These are phyloP conservation scores for Sicyos edulis DNA, from an alignment of 306 rosid genomes.

Conservation along the genomic window DNA sequence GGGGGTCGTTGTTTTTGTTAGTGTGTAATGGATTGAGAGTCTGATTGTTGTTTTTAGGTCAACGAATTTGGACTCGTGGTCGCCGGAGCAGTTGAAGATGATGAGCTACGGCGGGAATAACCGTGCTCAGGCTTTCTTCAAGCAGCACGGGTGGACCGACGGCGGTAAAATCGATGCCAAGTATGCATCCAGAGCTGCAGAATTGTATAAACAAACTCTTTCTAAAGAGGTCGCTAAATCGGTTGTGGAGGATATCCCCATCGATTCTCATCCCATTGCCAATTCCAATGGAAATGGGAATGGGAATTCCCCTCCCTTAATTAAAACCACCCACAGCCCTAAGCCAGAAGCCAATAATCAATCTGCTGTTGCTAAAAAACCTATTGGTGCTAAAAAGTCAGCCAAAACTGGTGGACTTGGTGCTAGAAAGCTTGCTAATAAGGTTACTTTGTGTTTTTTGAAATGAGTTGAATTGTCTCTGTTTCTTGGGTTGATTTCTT, in stretches of 20 bases:
- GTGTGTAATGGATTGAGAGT: not conserved
- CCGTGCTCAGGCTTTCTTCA: constrained; percentile 86
- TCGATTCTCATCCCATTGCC: constrained; percentile 35
- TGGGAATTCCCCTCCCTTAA: constrained; percentile 29
- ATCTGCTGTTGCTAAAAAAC: constrained; percentile 50
- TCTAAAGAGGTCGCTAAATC: constrained; percentile 87
- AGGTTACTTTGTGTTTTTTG: constrained; percentile 30
- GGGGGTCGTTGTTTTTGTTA: not conserved
- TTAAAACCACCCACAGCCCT: constrained; percentile 42
- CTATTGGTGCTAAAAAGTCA: constrained; percentile 69
- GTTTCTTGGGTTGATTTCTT: not conserved
- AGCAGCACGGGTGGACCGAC: constrained; percentile 94
- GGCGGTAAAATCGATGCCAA: constrained; percentile 93
- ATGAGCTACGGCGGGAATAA: constrained; percentile 90
- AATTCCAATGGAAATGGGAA: not conserved
- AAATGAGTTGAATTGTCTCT: not conserved
- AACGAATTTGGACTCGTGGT: constrained; percentile 84
- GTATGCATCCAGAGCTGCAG: constrained; percentile 94
- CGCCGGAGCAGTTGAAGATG: constrained; percentile 65
- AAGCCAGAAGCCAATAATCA: constrained; percentile 50
- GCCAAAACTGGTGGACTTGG: constrained; percentile 86
- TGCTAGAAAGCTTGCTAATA: constrained; percentile 67
- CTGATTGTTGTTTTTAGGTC: constrained; percentile 41
- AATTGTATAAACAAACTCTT: constrained; percentile 74
- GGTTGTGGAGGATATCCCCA: constrained; percentile 49